Conservation (phyloP, 176 grass and related monocot genomes). For the Rhynchospora tenuis region DNA sequence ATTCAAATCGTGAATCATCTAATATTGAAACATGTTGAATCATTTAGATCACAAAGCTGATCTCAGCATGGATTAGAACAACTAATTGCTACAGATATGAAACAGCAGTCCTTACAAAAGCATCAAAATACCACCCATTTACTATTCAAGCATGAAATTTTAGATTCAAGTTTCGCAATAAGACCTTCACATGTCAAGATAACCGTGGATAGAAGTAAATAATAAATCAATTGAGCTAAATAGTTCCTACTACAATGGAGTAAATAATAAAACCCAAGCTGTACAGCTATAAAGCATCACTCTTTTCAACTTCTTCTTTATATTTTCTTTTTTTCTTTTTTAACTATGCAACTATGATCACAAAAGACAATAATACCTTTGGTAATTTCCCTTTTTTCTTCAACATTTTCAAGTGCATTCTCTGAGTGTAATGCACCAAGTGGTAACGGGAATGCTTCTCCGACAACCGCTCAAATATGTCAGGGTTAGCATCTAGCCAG, state of each 20-base stretch:
- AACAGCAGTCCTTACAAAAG: neutral
- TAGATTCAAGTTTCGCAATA: neutral
- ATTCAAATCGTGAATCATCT: neutral
- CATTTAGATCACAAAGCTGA: neutral
- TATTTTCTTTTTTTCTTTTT: neutral
- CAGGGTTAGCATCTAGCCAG: slow-evolving; percentile 63
- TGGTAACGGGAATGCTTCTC: slow-evolving; percentile 96
- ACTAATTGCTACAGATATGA: neutral
- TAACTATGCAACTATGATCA: neutral
- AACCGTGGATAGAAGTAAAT: neutral
- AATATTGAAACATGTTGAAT: neutral
- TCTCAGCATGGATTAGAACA: neutral
- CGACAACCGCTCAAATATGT: slow-evolving; percentile 54
- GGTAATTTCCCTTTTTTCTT: slow-evolving; percentile 90
- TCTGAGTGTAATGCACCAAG: slow-evolving; percentile 91
- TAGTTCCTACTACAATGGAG: neutral
- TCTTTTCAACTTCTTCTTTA: neutral
- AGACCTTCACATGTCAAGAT: neutral
- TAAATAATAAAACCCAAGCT: neutral
- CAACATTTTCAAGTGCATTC: slow-evolving; percentile 91
- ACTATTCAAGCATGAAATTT: neutral
- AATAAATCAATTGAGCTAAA: neutral
- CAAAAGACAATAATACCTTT: slow-evolving; percentile 40
- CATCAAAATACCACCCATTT: neutral
- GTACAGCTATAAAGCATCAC: neutral